Base-by-base conservation (phyloP, 78 protist genomes). In the Chrysochromulina tobinii region DNA sequence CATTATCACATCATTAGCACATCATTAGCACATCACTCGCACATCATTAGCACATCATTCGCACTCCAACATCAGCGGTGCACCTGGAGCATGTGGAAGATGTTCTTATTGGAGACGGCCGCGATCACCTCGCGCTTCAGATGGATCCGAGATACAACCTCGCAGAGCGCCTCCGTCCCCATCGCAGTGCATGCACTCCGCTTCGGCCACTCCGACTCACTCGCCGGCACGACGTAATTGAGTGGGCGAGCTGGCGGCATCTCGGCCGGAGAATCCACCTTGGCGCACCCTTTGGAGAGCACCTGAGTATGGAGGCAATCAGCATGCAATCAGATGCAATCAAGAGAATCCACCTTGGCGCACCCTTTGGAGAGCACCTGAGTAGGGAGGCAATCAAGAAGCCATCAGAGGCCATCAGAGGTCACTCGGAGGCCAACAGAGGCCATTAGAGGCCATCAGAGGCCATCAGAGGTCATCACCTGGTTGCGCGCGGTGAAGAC, bases 91-190 rank as follows among this genome's bases (percentile, higher is more conserved):
- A 77, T 77, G 61, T 77, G 85, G 25, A 77, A 53, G 38, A 77
- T 77, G 85, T 77, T 77, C 85, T 77, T 77, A 59, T 77, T 77
- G 15, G 85, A 77, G 20, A 77, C 85, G 15, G 85, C 85, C 12
- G 57, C 85, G 61, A 77, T 50, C 61, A 51, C 59, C 85, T 77
- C 85, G 58, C 85, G 85, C 25, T 7, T 3, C 15, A 51, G 11
- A 11, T 23, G 61, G 61, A 53, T n/a, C 20, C 2, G 11, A 3
- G 17, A 11, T 53, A 69, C 27, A 50, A 38, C 7, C 14, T 14
- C 79, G 54, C 79, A 69, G 20, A 69, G 18, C 17, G 51, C 9
- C 54, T 38, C 21, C 38, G 15, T 14, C 21, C 18, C 67, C 23
- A 1, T 14, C 67, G 67, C 67, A 4, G 17, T 20, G 67, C 67